Conservation (phyloP, 1,284 basidiomycete species). For the Hypsizygus ulmarius region DNA sequence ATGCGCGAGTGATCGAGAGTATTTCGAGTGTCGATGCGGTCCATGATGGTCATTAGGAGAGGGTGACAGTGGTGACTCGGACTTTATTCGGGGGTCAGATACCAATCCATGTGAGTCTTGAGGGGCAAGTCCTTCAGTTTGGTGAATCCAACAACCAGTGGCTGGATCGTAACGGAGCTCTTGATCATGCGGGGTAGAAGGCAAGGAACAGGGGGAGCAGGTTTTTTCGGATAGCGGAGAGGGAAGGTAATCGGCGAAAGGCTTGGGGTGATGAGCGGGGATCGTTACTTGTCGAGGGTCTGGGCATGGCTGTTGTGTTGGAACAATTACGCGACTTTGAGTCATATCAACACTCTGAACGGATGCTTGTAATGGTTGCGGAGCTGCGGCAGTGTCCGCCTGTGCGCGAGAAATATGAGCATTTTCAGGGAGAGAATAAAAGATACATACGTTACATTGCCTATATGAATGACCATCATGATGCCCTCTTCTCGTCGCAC, state of each 20-base stretch:
- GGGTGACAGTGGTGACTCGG: neutral
- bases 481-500: neutral
- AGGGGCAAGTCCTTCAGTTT: too few species aligned
- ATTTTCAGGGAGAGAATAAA: neutral
- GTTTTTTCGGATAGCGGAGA: constrained; percentile 11
- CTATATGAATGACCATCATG: neutral
- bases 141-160: too few species aligned
- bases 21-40: neutral
- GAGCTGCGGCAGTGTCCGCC: neutral
- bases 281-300: neutral
- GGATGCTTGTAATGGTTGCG: neutral
- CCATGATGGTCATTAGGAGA: constrained; percentile 4
- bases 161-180: neutral
- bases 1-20: neutral
- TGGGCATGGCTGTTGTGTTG: constrained; percentile 5
- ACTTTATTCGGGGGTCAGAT: neutral
- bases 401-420: constrained; percentile 7
- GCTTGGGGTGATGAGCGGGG: neutral
- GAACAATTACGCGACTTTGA: constrained; percentile 3
- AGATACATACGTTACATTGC: constrained; percentile 12
- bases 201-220: constrained; percentile 1
- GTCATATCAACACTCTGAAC: constrained; percentile 1
- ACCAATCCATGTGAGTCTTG: neutral
- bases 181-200: neutral
- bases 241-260: constrained; percentile 18